These are phyloP conservation scores for Chytriomyces sp. DNA, from an alignment of 192 early-diverging fungal species.

Conservation along the genomic window DNA sequence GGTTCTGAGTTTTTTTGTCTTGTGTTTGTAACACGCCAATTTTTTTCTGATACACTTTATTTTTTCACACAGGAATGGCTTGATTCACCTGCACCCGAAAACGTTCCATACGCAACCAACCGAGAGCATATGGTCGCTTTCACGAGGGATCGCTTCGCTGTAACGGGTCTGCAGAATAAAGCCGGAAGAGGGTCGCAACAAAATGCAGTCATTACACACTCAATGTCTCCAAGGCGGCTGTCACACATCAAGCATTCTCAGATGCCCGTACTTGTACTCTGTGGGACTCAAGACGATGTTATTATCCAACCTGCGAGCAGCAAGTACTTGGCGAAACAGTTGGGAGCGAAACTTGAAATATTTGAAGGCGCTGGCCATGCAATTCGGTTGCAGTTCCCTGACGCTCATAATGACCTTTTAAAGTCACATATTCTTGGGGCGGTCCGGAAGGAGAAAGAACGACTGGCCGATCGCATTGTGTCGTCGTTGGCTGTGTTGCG, in stretches of 20 bases:
- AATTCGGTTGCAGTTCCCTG: slow-evolving; percentile 37
- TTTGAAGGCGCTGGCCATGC: slow-evolving; percentile 50
- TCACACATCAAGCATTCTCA: slow-evolving; percentile 35
- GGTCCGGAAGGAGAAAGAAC: slow-evolving; percentile 16
- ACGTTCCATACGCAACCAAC: slow-evolving; percentile 33
- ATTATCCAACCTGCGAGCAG: slow-evolving; percentile 48
- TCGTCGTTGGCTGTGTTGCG: slow-evolving; percentile 9
- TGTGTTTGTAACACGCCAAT: not conserved
- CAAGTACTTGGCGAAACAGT: slow-evolving; percentile 40
- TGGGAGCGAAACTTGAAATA: slow-evolving; percentile 39
- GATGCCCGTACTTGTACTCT: slow-evolving; percentile 48
- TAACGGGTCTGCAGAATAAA: slow-evolving; percentile 38
- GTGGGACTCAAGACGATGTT: slow-evolving; percentile 46
- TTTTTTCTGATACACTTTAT: slow-evolving; percentile 5
- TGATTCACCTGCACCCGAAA: slow-evolving; percentile 32
- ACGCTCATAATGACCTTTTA: slow-evolving; percentile 33
- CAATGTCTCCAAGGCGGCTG: slow-evolving; percentile 35
- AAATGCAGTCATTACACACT: slow-evolving; percentile 43
- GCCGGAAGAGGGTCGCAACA: slow-evolving; percentile 41
- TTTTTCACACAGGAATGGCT: slow-evolving; percentile 42
- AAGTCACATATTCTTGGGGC: slow-evolving; percentile 32
- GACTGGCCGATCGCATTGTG: slow-evolving; percentile 12
- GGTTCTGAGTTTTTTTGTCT: slow-evolving; percentile 5
- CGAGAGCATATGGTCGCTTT: slow-evolving; percentile 42
- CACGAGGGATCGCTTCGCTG: slow-evolving; percentile 21